Evolutionary conservation across 768 basidiomycete species (phyloP).

Genomic region (Gelatoporia subvermispora): DNA sequence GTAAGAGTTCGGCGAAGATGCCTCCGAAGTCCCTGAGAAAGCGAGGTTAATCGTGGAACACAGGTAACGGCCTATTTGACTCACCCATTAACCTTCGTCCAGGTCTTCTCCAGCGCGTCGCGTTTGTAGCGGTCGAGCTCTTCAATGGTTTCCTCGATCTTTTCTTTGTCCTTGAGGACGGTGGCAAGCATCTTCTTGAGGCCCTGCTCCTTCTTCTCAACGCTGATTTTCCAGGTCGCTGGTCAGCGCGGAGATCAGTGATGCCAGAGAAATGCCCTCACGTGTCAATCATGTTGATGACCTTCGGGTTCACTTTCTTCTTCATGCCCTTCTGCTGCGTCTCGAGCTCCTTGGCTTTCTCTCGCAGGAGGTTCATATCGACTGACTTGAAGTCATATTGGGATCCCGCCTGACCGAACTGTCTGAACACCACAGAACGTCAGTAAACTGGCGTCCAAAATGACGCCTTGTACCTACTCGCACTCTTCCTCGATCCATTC

Average conservation of each 20-base stretch:
- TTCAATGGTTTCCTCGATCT: conserved; percentile 91
- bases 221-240: too few species aligned
- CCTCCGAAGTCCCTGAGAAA: conserved; percentile 81
- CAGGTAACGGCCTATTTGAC: conserved; percentile 20
- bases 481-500: conserved; percentile 89
- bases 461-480: conserved; percentile 49
- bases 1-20: conserved; percentile 92
- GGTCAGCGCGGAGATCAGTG: too few species aligned
- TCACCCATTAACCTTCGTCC: conserved; percentile 92
- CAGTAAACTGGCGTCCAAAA: background rate
- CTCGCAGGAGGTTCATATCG: conserved; percentile 54
- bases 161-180: conserved; percentile 88
- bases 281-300: conserved; percentile 94
- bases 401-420: conserved; percentile 78
- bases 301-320: conserved; percentile 94
- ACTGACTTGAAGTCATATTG: conserved; percentile 74
- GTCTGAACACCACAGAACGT: conserved; percentile 37
- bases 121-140: conserved; percentile 93
- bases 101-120: conserved; percentile 89
- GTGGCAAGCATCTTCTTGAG: conserved; percentile 84
- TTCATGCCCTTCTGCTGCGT: conserved; percentile 80
- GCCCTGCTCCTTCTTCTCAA: conserved; percentile 88
- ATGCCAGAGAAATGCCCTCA: conserved; percentile 31
- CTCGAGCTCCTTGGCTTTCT: conserved; percentile 72
- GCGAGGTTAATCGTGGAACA: background rate